Evolutionary conservation across 2,329 filamentous ascomycete species (phyloP).

Genomic region (Chalaropsis ovoidea): DNA sequence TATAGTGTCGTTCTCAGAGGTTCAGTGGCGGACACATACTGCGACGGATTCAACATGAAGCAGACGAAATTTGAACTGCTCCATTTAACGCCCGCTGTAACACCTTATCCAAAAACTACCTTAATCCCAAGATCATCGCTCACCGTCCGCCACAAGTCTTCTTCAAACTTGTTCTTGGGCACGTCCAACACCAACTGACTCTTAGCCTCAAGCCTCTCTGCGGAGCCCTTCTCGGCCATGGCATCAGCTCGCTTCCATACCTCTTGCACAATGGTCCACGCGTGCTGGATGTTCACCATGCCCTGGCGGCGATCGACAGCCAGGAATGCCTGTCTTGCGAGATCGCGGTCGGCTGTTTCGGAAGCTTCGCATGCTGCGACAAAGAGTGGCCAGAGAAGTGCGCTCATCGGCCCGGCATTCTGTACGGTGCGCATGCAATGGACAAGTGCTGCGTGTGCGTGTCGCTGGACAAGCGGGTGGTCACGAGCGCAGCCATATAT

Average conservation of each 20-base stretch:
- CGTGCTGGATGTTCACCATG: constrained; percentile 54
- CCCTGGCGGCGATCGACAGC: constrained; percentile 49
- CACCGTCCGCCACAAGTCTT: constrained; percentile 47
- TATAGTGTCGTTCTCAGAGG: too few relatives aligned
- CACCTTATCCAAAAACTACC: constrained; percentile 47
- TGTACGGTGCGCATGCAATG: constrained; percentile 48
- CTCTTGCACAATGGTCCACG: constrained; percentile 51
- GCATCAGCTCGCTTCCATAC: constrained; percentile 48
- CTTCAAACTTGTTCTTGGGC: constrained; percentile 26
- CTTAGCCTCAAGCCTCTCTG: background rate
- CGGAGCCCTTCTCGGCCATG: constrained; percentile 25
- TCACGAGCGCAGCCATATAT: constrained; percentile 41
- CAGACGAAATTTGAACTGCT: too few relatives aligned
- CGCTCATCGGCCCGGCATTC: constrained; percentile 51
- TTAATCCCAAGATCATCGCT: constrained; percentile 49
- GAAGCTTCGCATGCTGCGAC: constrained; percentile 52
- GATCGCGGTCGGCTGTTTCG: constrained; percentile 39
- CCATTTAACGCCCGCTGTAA: constrained; percentile 1
- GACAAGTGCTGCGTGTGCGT: constrained; percentile 41
- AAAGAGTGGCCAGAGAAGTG: constrained; percentile 57
- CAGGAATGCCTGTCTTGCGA: constrained; percentile 43
- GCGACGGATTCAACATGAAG: too few relatives aligned
- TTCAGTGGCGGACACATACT: too few relatives aligned
- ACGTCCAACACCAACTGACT: background rate
- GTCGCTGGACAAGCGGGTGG: constrained; percentile 44